Base-by-base conservation (phyloP, 129 eudicot species). In the Mikania micrantha region DNA sequence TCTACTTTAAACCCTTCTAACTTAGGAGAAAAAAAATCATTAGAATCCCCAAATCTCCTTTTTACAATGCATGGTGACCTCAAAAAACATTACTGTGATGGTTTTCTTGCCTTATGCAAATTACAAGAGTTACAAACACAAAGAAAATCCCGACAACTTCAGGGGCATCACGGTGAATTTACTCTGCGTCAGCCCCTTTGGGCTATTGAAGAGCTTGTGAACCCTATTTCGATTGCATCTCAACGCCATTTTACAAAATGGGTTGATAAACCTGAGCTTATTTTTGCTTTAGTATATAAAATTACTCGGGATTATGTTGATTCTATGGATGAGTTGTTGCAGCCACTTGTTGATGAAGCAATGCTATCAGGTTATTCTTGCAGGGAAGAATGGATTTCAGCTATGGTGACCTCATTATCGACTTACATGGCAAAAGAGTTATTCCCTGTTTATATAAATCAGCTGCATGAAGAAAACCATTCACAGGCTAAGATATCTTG, bases 361-460 rank as follows among this genome's bases (percentile, higher is more conserved):
- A 86, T 83, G 90, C 76, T 93, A 21, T 78, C 85, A 2, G 99
- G 96, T 39, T 93, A 93, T 73, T 88, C 96, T 65, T 88, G 99
- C 70, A 84, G 97, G 48, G 99, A 94, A 84, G 99, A 94, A 78
- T 94, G 99, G 99, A 83, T 94, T 48, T 86, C 99, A 42, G 85
- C 90, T 2, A 85, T 94, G 84, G 99, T 94, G 54, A 74, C 81
- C 57, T 89, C 99, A 21, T 69, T 94, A 38, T 80, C 97, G 9
- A 90, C 90, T 7, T 87, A 86, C 67, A 80, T 94, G 77, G 95
- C 97, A 9, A 87, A 89, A 56, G 99, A 94, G 69, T 79, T 89
- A 66, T 83, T 94, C 64, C 87, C 96, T 1, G 9, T 39, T 16
- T 83, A 85, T 72, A 62, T 89, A 41, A 40, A 73, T 71, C 95